A percentile compares a stretch with the other conserved stretches of the same genome.
phyloP scores from a whole-genome alignment of 2,329 filamentous ascomycete species.

The Penicillium capsulatum region DNA sequence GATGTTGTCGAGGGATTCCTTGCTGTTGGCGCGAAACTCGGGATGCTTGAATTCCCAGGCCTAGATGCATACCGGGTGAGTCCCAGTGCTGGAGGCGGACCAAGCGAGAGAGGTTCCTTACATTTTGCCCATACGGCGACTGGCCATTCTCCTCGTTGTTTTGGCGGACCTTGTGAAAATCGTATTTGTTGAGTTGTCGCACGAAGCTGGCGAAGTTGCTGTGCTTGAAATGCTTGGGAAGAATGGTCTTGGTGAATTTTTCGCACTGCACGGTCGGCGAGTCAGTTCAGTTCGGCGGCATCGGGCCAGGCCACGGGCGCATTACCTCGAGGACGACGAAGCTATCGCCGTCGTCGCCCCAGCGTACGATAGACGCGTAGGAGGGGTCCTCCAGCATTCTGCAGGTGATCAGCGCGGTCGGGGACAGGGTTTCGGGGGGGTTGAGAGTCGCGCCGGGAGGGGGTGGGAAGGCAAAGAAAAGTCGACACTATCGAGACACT shows the following conservation, averaged over 20 bases:
- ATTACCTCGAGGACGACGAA: constrained; percentile 94
- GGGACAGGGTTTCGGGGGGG: background rate
- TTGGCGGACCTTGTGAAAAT: constrained; percentile 95
- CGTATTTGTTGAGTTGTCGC: constrained; percentile 92
- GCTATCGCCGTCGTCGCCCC: constrained; percentile 90
- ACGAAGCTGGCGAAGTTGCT: constrained; percentile 98
- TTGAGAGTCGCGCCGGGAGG: constrained; percentile 3
- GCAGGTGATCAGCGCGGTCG: constrained; percentile 16
- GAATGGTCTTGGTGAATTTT: constrained; percentile 94
- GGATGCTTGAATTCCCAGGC: constrained; percentile 97
- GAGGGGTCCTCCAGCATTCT: constrained; percentile 96
- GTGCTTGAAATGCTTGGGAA: constrained; percentile 98
- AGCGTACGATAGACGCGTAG: constrained; percentile 87
- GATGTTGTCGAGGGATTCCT: constrained; percentile 95
- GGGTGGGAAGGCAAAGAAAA: constrained; percentile 7
- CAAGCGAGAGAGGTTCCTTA: constrained; percentile 36
- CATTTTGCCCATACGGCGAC: constrained; percentile 75
- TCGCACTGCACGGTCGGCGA: constrained; percentile 66
- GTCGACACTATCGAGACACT: constrained; percentile 30
- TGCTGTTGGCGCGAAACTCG: constrained; percentile 91
- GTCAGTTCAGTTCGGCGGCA: constrained; percentile 7
- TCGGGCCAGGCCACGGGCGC: constrained; percentile 16
- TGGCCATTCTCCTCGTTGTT: constrained; percentile 82
- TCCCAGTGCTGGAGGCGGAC: background rate
- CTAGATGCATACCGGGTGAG: constrained; percentile 43